These are phyloP conservation scores for Aspergillus unguis DNA, from an alignment of 2,329 filamentous ascomycete species.

Conservation along the genomic window DNA sequence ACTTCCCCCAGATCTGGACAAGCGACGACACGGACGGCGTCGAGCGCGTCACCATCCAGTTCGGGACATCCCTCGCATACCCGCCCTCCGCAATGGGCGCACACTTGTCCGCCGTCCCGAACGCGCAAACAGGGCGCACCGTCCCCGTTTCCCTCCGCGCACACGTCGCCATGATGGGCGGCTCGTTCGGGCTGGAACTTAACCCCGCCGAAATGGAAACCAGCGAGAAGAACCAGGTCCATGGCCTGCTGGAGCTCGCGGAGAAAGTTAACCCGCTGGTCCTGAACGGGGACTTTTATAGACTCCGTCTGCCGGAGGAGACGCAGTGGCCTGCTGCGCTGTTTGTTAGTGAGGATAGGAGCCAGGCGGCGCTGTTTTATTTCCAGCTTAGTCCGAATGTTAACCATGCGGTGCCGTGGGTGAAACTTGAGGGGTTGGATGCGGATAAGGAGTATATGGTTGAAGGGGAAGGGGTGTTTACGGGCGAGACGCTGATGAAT, in stretches of 20 bases:
- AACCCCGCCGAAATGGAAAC: constrained; percentile 50
- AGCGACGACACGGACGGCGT: constrained; percentile 64
- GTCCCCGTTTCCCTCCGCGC: constrained; percentile 59
- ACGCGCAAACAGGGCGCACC: constrained; percentile 54
- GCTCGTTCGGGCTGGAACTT: constrained; percentile 64
- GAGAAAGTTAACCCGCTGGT: constrained; percentile 59
- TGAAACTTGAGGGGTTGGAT: constrained; percentile 59
- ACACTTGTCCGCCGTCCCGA: constrained; percentile 62
- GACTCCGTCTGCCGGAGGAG: constrained; percentile 55
- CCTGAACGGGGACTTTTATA: constrained; percentile 58
- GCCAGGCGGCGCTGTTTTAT: constrained; percentile 54
- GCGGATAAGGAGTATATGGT: constrained; percentile 52
- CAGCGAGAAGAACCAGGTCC: constrained; percentile 35
- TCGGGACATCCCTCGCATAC: constrained; percentile 62
- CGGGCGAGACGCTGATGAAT: constrained; percentile 62
- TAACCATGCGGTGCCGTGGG: constrained; percentile 53
- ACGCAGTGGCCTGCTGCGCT: constrained; percentile 62
- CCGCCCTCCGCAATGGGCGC: constrained; percentile 63
- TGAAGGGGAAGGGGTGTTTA: constrained; percentile 51
- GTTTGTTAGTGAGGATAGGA: constrained; percentile 54
- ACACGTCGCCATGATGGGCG: constrained; percentile 67
- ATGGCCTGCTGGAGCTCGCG: constrained; percentile 53
- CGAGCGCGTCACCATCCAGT: constrained; percentile 60
- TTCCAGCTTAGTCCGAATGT: constrained; percentile 56
- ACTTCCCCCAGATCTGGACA: constrained; percentile 65